Percentiles rank a stretch among this genome's conserved stretches.
These are phyloP conservation scores for Fusarium tuaranense DNA, from an alignment of 2,329 filamentous ascomycete species.

Conservation along the genomic window DNA sequence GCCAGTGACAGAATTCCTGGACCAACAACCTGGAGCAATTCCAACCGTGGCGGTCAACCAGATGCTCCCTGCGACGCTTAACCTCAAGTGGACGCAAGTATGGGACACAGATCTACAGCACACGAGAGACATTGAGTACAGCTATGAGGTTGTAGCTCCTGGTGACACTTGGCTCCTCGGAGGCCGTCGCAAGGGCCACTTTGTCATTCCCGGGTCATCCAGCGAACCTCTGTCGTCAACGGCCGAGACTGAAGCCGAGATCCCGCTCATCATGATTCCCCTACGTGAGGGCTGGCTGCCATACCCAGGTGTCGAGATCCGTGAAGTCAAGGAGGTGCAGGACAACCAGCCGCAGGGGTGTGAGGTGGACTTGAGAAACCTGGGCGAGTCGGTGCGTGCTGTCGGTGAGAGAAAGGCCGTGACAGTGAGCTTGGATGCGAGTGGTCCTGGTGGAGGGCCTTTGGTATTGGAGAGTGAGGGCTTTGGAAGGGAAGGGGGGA, in stretches of 20 bases:
- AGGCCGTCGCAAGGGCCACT: conserved; percentile 83
- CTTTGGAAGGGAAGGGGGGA: conserved; percentile 45
- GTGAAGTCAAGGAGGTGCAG: conserved; percentile 61
- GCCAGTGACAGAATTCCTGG: conserved; percentile 48
- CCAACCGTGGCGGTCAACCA: conserved; percentile 71
- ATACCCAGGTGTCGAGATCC: conserved; percentile 83
- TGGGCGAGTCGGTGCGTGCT: conserved; percentile 82
- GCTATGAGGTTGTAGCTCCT: conserved; percentile 82
- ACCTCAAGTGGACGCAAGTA: conserved; percentile 70
- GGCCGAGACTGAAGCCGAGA: conserved; percentile 64
- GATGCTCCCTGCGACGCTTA: conserved; percentile 71
- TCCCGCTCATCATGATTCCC: conserved; percentile 83
- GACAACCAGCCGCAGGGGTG: conserved; percentile 57
- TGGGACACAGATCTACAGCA: conserved; percentile 65
- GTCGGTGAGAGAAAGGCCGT: conserved; percentile 77
- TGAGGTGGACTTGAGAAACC: conserved; percentile 84
- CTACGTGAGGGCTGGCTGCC: conserved; percentile 82
- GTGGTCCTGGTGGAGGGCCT: conserved; percentile 73
- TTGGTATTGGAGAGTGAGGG: conserved; percentile 73
- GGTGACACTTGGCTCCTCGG: conserved; percentile 87
- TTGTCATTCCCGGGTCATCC: conserved; percentile 65
- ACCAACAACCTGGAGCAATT: conserved; percentile 48
- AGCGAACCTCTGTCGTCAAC: conserved; percentile 58
- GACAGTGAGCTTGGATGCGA: conserved; percentile 78
- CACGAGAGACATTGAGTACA: conserved; percentile 74